Evolutionary conservation across 2,329 filamentous ascomycete species (phyloP), one percentile per base, ranked within the genome.

Genomic region (Talaromyces atroroseus): DNA sequence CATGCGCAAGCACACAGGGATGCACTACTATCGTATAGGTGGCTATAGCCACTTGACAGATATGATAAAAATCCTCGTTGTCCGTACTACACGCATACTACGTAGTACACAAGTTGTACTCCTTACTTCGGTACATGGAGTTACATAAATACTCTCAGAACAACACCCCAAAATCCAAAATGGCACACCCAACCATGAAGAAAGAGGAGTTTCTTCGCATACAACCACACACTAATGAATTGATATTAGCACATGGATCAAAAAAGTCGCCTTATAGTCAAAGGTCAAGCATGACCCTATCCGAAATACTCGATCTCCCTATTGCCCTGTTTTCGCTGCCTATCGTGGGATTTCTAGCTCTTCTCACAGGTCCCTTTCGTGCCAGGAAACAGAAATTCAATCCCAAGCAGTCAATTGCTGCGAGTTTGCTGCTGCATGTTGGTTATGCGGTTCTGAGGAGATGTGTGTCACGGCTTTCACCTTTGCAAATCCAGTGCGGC

Each of bases 371-470:
- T 1, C 56, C 56, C 4, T 52, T 58, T 48, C 56, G 56, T n/a
- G 51, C 46, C 11, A 23, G 56, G 16, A 58, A 58, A 32, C 56
- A 54, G n/a, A 50, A 20, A 51, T 21, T 21, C 12, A 58, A 58
- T 26, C 56, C 56, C 23, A 18, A 58, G 21, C 56, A 58, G 32
- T 24, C 36, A 1, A 36, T 58, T 52, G 69, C 70, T 20, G 65
- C 65, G 20, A 63, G 65, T 3, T 58, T 68, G 52, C 59, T 67
- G 45, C 58, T 72, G 46, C 70, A 72, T 60, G 58, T 72, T 32
- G 68, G 68, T 26, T 72, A 72, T 63, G 67, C 70, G 1, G 57
- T 68, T 7, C 64, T 70, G 38, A 67, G 70, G 53, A 68, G 70
- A 56, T 58, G 63, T 2, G 71, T 67, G 0, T 40, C 58, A 18